Evolutionary conservation across 2,329 filamentous ascomycete genomes (phyloP), one percentile per base, ranked within the genome.

Genomic region (Pseudogymnoascus sp.): DNA sequence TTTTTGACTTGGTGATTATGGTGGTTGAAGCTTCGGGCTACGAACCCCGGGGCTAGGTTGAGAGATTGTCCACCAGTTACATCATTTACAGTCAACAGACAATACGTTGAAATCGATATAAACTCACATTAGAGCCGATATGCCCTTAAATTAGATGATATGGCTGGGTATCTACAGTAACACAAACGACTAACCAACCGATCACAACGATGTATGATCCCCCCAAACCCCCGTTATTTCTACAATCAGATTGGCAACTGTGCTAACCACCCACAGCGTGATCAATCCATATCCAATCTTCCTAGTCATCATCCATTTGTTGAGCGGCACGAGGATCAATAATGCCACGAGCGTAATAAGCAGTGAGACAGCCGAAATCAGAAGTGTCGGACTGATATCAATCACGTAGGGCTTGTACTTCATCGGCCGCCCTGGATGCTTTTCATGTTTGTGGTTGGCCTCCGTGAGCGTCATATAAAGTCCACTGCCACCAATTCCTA

Each of bases 401-500:
- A 99, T 90, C 63, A 86, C 82, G 73, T 97, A 97, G 0, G 90
- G 85, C 68, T 87, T 84, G 73, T 92, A 93, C 63, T 81, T 77
- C 63, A 89, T 75, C 3, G 85, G 82, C 64, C 79, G 77, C 16
- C 85, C 79, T 0, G 90, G 90, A 70, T 93, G 87, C 68, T 88
- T 87, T 28, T 79, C 76, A 65, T 90, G 85, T 61, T 80, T 80
- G 66, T 84, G 80, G 68, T 88, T 84, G 16, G 88, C 89, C 34
- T 85, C 82, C 62, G 83, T 82, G 14, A 96, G 81, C 63, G 90
- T 93, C 83, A 97, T 95, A 73, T 93, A 96, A 40, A 91, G 83
- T 14, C 95, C 95, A 25, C 89, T 90, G 3, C 97, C 80, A n/a
- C 95, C 95, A 61, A 99, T 93, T 0, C 95, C 95, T 3, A 99